These are phyloP conservation scores for Hymenoscyphus fraxineus DNA, from an alignment of 2,329 filamentous ascomycete species.

Conservation along the genomic window DNA sequence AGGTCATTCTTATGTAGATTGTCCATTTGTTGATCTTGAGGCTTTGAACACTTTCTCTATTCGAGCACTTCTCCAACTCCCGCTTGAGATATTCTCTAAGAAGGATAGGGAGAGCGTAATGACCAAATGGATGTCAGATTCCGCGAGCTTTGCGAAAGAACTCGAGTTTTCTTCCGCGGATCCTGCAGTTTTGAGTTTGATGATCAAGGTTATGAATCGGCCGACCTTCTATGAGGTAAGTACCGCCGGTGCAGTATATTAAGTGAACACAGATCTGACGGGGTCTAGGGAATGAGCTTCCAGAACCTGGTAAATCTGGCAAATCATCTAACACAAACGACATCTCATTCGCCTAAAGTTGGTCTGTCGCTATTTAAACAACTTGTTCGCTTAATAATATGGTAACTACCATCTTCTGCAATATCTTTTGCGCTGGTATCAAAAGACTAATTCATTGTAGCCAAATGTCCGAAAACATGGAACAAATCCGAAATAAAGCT, in stretches of 20 bases:
- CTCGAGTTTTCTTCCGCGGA: conserved; percentile 13
- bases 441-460: conserved; percentile 14
- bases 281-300: conserved; percentile 36
- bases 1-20: conserved; percentile 19
- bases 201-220: conserved; percentile 47
- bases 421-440: background rate
- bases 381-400: conserved; percentile 26
- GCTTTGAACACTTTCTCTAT: conserved; percentile 28
- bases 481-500: conserved; percentile 28
- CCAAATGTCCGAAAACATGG: conserved; percentile 27
- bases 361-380: conserved; percentile 27
- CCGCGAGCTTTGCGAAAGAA: conserved; percentile 8
- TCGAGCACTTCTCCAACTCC: conserved; percentile 26
- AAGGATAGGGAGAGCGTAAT: conserved; percentile 44
- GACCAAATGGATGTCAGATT: conserved; percentile 26
- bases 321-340: conserved; percentile 18
- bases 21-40: conserved; percentile 19
- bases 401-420: conserved; percentile 18
- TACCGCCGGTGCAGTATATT: background rate
- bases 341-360: conserved; percentile 9
- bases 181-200: conserved; percentile 41
- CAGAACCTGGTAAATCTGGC: conserved; percentile 36
- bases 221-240: conserved; percentile 48
- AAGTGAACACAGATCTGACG: conserved; percentile 9
- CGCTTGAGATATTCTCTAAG: conserved; percentile 40